phyloP scores from a whole-genome alignment of 768 basidiomycete genomes.

The Neoboletus magnificus region DNA sequence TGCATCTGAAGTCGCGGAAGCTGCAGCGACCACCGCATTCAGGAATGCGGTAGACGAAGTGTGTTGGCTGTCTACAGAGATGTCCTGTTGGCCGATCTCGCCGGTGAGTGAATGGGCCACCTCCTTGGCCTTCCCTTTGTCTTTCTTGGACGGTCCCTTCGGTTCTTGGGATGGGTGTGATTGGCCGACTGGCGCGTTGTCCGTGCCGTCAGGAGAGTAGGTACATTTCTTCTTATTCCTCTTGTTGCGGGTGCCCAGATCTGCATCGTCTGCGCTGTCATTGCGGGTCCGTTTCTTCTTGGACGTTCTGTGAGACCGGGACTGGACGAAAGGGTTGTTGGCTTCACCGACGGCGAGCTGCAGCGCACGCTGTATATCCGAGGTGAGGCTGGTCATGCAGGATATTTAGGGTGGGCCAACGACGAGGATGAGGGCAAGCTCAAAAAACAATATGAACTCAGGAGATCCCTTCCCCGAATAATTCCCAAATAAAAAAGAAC shows the following conservation, averaged over 20 bases:
- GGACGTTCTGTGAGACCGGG: constrained; percentile 20
- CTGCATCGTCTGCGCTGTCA: constrained; percentile 10
- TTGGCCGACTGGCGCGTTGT: constrained; percentile 18
- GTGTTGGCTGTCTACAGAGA: constrained; percentile 34
- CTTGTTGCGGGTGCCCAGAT: constrained; percentile 24
- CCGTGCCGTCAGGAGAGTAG: constrained; percentile 1
- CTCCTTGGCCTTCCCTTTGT: constrained; percentile 34
- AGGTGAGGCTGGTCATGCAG: constrained; percentile 34
- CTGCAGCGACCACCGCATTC: constrained; percentile 63
- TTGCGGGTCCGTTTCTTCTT: constrained; percentile 37
- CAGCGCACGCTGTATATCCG: constrained; percentile 49
- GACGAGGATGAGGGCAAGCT: constrained; percentile 42
- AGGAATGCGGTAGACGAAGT: constrained; percentile 57
- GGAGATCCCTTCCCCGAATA: constrained; percentile 10
- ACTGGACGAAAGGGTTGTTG: constrained; percentile 37
- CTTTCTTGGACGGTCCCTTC: constrained; percentile 29
- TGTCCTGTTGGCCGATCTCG: constrained; percentile 23
- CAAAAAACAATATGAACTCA: constrained; percentile 1
- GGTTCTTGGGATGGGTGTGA: background rate
- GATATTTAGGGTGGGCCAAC: constrained; percentile 41
- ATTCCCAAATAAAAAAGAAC: constrained; percentile 9
- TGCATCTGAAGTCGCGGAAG: constrained; percentile 46
- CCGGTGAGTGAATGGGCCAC: constrained; percentile 33
- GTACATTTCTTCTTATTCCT: constrained; percentile 34
- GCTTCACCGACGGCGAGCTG: constrained; percentile 47